These are phyloP conservation scores for Microascus cirrosus DNA, from an alignment of 2,329 filamentous ascomycete species.

Conservation along the genomic window DNA sequence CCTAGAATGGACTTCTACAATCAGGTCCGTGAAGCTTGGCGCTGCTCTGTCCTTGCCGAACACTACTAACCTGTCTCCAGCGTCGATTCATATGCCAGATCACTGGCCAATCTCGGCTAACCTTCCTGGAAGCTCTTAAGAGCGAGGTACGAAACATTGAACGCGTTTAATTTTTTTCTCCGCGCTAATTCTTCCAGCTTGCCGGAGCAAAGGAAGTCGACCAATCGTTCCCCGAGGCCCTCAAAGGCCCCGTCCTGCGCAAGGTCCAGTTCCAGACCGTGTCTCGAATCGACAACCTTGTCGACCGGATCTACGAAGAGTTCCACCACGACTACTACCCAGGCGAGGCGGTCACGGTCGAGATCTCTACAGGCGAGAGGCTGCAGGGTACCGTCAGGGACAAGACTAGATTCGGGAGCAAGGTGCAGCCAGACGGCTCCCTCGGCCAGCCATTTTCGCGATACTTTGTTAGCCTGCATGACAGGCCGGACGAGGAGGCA, in stretches of 20 bases:
- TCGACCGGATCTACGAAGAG: conserved; percentile 59
- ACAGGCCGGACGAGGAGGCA: conserved; percentile 58
- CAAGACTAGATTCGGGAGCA: conserved; percentile 64
- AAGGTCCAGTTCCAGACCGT: conserved; percentile 86
- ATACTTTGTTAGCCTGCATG: conserved; percentile 69
- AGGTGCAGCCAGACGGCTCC: conserved; percentile 55
- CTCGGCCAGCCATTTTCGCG: conserved; percentile 61
- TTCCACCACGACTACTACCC: conserved; percentile 89
- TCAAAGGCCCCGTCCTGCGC: conserved; percentile 83
- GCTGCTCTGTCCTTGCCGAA: not conserved
- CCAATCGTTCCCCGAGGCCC: conserved; percentile 77
- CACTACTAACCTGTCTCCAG: conserved; percentile 25
- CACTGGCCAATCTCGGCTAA: conserved; percentile 81
- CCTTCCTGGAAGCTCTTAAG: conserved; percentile 83
- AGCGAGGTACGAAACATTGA: conserved; percentile 57
- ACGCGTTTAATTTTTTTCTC: not conserved
- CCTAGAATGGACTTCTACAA: conserved; percentile 84
- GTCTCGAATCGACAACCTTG: conserved; percentile 75
- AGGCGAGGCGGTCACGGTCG: conserved; percentile 70
- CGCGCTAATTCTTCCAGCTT: conserved; percentile 32
- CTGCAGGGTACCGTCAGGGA: conserved; percentile 69
- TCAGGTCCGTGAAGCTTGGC: conserved; percentile 44
- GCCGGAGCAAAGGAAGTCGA: conserved; percentile 82
- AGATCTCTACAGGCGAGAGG: conserved; percentile 56
- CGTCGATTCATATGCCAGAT: conserved; percentile 92